phyloP scores from a whole-genome alignment of 2,329 filamentous ascomycete species.

The Xylariaceae sp. region DNA sequence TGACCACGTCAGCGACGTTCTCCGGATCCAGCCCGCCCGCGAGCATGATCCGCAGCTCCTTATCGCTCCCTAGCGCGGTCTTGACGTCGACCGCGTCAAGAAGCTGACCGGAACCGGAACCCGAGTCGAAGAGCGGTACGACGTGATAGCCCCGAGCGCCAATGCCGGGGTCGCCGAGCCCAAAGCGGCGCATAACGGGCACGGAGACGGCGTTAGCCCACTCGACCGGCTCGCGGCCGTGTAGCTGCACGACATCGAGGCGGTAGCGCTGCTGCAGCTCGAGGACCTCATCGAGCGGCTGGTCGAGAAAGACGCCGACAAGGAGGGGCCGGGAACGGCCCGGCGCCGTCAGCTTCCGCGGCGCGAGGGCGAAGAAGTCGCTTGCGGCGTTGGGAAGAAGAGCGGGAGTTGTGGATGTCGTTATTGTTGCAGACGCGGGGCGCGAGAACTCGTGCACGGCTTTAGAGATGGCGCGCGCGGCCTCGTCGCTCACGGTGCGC shows the following conservation, averaged over 20 bases:
- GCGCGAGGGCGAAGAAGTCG: conserved; percentile 73
- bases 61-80: conserved; percentile 65
- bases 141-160: conserved; percentile 78
- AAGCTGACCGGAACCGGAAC: conserved; percentile 78
- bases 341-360: conserved; percentile 46
- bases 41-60: conserved; percentile 73
- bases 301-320: conserved; percentile 93
- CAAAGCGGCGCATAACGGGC: conserved; percentile 86
- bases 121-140: conserved; percentile 84
- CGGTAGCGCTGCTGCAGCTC: conserved; percentile 74
- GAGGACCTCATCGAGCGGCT: conserved; percentile 81
- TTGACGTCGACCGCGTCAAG: conserved; percentile 74
- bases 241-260: conserved; percentile 89
- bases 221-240: conserved; percentile 89
- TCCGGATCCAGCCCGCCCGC: conserved; percentile 82
- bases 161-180: conserved; percentile 72
- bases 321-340: conserved; percentile 66
- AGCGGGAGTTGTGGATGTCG: conserved; percentile 20
- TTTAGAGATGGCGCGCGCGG: conserved; percentile 78
- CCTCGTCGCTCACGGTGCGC: conserved; percentile 77
- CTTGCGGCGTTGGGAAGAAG: conserved; percentile 41
- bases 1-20: conserved; percentile 72
- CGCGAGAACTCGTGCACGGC: conserved; percentile 64
- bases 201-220: conserved; percentile 90
- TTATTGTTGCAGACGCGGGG: conserved; percentile 36